Percentiles rank a stretch among this genome's conserved stretches.
Conservation (phyloP, 2,329 filamentous ascomycete genomes). For the Colletotrichum sp. region DNA sequence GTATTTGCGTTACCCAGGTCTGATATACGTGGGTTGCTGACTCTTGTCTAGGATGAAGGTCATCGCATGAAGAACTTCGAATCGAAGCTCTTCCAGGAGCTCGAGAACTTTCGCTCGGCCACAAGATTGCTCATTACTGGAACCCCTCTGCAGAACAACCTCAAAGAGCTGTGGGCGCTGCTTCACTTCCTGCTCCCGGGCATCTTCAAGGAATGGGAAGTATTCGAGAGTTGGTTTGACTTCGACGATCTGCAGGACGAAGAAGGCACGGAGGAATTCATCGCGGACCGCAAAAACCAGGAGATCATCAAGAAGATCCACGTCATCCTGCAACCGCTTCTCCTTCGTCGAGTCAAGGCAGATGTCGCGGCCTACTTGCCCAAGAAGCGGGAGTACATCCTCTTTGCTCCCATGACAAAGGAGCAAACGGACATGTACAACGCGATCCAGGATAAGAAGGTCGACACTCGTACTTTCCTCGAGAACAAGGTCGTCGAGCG, state of each 20-base stretch:
- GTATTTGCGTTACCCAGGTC: neutral
- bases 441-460: conserved; percentile 60
- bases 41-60: conserved; percentile 75
- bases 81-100: conserved; percentile 85
- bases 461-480: conserved; percentile 75
- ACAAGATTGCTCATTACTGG: conserved; percentile 93
- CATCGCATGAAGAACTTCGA: conserved; percentile 98
- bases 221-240: conserved; percentile 96
- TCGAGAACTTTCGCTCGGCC: conserved; percentile 87
- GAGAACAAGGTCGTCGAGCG: conserved; percentile 79
- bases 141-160: conserved; percentile 93
- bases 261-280: conserved; percentile 76
- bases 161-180: conserved; percentile 93
- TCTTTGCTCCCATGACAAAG: conserved; percentile 90
- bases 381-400: conserved; percentile 94
- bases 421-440: conserved; percentile 92
- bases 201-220: conserved; percentile 91
- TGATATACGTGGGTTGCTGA: conserved; percentile 9
- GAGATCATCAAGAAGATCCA: conserved; percentile 76
- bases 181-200: conserved; percentile 92
- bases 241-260: conserved; percentile 92
- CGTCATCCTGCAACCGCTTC: conserved; percentile 87
- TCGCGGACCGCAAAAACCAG: conserved; percentile 72
- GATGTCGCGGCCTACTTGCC: conserved; percentile 93
- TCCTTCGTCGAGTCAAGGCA: conserved; percentile 87